phyloP scores from a whole-genome alignment of 2,329 filamentous ascomycete species.

The Penicillium sumatraense region DNA sequence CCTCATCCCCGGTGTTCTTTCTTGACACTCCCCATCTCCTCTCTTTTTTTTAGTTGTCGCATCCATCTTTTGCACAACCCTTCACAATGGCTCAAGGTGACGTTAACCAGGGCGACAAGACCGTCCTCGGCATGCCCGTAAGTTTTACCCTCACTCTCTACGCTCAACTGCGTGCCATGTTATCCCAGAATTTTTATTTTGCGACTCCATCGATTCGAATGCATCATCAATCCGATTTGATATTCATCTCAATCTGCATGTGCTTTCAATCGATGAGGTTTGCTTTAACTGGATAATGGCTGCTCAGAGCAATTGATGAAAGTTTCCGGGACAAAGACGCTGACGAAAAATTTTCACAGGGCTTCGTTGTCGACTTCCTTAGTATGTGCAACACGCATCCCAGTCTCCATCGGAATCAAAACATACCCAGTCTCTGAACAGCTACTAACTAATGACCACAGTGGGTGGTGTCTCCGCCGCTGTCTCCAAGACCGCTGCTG shows the following conservation, averaged over 20 bases:
- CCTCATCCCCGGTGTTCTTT: constrained; percentile 38
- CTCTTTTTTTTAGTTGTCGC: constrained; percentile 44
- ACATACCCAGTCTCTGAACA: not conserved
- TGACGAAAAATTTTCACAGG: constrained; percentile 57
- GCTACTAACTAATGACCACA: constrained; percentile 57
- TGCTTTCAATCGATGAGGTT: not conserved
- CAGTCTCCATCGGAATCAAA: not conserved
- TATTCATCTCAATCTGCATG: not conserved
- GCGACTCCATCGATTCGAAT: constrained; percentile 2
- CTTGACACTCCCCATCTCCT: constrained; percentile 43
- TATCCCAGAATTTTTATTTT: constrained; percentile 14
- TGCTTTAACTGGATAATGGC: not conserved
- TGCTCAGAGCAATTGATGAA: not conserved
- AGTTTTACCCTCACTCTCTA: constrained; percentile 31
- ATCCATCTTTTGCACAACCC: constrained; percentile 47
- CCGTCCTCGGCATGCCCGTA: constrained; percentile 59
- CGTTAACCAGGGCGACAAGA: constrained; percentile 57
- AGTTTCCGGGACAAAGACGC: constrained; percentile 8
- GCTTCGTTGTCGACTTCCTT: constrained; percentile 97
- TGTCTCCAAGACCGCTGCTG: constrained; percentile 99
- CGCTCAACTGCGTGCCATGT: constrained; percentile 18
- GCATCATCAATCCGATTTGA: constrained; percentile 4
- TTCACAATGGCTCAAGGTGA: constrained; percentile 54
- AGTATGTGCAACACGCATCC: constrained; percentile 70
- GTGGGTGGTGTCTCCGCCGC: constrained; percentile 99